Evolutionary conservation across 305 asterid genomes (phyloP).

Genomic region (Solanum chacoense): DNA sequence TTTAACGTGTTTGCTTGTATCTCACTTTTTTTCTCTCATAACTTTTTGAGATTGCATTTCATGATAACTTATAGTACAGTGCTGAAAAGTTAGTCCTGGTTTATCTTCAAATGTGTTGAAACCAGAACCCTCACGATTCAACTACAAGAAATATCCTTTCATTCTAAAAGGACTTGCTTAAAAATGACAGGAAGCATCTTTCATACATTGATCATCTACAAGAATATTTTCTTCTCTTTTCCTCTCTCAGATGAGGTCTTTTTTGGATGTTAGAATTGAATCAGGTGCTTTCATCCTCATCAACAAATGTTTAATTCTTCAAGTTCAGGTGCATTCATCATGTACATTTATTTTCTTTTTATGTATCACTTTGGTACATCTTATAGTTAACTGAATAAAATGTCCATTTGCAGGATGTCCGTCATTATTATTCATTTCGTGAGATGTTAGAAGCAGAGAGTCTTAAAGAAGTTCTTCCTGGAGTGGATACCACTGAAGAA

Average conservation of each 20-base stretch:
- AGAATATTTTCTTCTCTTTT: not conserved
- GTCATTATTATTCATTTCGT: constrained; percentile 49
- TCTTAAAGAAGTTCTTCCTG: constrained; percentile 67
- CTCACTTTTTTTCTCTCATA: not conserved
- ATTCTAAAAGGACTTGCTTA: not conserved
- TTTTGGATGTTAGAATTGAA: constrained; percentile 38
- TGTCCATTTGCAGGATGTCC: constrained; percentile 42
- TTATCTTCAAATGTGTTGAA: not conserved
- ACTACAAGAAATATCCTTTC: not conserved
- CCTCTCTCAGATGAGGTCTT: constrained; percentile 5
- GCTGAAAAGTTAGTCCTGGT: not conserved
- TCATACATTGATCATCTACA: not conserved
- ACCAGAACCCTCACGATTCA: not conserved
- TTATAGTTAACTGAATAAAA: not conserved
- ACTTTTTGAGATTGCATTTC: not conserved
- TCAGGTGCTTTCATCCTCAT: constrained; percentile 48
- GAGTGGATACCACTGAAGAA: constrained; percentile 53
- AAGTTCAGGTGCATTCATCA: constrained; percentile 62
- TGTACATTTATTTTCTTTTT: constrained; percentile 3
- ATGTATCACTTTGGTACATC: not conserved
- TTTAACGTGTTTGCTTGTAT: not conserved
- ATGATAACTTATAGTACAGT: not conserved
- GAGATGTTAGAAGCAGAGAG: constrained; percentile 72
- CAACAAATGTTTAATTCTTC: constrained; percentile 62
- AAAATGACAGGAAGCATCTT: not conserved